phyloP scores from a whole-genome alignment of 2,329 filamentous ascomycete genomes.

The Diaporthe sp. region DNA sequence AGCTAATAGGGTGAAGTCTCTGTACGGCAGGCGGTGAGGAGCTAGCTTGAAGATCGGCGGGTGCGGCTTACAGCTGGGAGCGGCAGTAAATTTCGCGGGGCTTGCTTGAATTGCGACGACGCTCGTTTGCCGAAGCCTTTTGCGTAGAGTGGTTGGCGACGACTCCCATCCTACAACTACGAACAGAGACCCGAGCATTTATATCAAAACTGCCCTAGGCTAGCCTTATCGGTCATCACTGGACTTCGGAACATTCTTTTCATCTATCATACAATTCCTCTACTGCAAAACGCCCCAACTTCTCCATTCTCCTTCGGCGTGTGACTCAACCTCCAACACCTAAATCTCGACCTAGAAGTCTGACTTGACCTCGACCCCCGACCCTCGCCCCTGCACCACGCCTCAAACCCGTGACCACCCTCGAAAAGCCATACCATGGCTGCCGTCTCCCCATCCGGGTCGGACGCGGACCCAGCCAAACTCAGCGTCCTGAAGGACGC shows the following conservation, averaged over 20 bases:
- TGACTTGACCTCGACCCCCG: neutral
- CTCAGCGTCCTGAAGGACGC: conserved; percentile 65
- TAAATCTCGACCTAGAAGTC: neutral
- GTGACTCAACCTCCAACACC: conserved; percentile 26
- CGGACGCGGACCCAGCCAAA: conserved; percentile 52
- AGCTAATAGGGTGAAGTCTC: neutral
- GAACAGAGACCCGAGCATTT: neutral
- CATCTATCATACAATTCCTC: neutral
- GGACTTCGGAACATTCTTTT: neutral
- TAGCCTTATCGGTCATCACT: neutral
- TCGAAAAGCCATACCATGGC: conserved; percentile 16
- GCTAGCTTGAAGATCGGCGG: conserved; percentile 22
- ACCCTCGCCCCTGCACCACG: neutral
- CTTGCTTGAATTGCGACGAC: conserved; percentile 4
- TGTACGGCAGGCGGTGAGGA: conserved; percentile 10
- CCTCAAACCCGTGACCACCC: neutral
- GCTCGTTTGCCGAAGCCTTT: neutral
- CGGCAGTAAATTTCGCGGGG: conserved; percentile 36
- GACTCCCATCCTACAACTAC: neutral
- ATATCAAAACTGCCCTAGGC: neutral
- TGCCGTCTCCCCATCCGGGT: conserved; percentile 34
- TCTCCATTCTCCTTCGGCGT: neutral
- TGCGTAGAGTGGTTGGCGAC: neutral
- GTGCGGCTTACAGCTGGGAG: neutral
- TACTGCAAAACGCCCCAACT: neutral